These are phyloP conservation scores for Myriangium duriaei DNA, from an alignment of 2,329 filamentous ascomycete genomes.

Conservation along the genomic window DNA sequence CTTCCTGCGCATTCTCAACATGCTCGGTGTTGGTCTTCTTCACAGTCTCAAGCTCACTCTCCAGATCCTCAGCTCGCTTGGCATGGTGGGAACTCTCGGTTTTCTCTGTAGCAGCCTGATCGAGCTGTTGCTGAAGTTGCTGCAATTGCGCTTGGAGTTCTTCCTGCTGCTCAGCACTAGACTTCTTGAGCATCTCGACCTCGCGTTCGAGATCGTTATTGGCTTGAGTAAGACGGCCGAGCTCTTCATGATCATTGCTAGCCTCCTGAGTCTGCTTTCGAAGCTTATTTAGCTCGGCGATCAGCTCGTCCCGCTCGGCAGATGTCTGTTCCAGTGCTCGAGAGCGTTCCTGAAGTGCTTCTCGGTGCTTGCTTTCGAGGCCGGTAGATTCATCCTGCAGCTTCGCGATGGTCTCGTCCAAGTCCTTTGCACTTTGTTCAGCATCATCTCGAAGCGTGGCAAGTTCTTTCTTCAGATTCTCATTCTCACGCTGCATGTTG, in stretches of 20 bases:
- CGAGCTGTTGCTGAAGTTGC: not conserved
- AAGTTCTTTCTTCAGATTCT: constrained; percentile 7
- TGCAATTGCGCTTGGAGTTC: not conserved
- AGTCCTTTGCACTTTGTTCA: constrained; percentile 4
- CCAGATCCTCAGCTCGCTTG: not conserved
- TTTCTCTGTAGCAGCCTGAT: not conserved
- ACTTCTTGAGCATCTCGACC: constrained; percentile 3
- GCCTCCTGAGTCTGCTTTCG: not conserved
- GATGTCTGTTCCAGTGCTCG: constrained; percentile 3
- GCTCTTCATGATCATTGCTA: not conserved
- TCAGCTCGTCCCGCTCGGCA: constrained; percentile 1
- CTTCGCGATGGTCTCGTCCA: constrained; percentile 9
- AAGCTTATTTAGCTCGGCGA: not conserved
- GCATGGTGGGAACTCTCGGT: not conserved
- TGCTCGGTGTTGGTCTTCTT: not conserved
- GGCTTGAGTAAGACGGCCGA: constrained; percentile 1
- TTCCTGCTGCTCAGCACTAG: not conserved
- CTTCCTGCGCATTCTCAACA: not conserved
- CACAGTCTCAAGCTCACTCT: not conserved
- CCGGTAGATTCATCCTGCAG: constrained; percentile 7
- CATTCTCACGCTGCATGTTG: constrained; percentile 7
- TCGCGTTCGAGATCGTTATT: constrained; percentile 1
- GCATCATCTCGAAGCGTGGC: not conserved
- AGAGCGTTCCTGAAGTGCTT: constrained; percentile 5
- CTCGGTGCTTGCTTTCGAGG: constrained; percentile 3